Evolutionary conservation across 169 alveolate genomes (phyloP).

Genomic region (Babesia divergens): DNA sequence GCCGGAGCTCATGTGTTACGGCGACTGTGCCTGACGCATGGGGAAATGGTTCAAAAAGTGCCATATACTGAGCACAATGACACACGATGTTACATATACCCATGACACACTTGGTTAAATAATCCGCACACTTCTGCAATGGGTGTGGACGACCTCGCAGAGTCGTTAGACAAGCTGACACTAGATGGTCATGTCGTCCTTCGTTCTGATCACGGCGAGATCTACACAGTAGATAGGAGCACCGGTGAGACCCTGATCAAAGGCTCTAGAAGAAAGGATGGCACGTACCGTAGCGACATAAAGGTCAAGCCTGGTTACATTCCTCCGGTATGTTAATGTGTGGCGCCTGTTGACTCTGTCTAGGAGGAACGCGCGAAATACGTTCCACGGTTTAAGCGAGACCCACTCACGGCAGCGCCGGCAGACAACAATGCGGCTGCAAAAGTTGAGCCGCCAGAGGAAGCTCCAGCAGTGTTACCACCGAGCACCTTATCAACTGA

Average conservation of each 20-base stretch:
- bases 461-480: neutral
- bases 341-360: neutral
- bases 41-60: too few relatives aligned
- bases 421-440: neutral
- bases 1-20: too few relatives aligned
- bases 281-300: conserved; percentile 67
- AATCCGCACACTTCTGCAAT: neutral
- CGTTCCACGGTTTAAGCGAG: conserved; percentile 23
- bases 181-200: neutral
- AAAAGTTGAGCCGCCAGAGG: neutral
- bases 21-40: too few relatives aligned
- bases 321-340: conserved; percentile 61
- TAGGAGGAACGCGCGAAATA: conserved; percentile 32
- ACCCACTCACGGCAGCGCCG: neutral
- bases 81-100: too few relatives aligned
- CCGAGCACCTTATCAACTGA: too few relatives aligned
- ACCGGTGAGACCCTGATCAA: conserved; percentile 68
- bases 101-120: neutral
- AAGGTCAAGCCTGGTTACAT: conserved; percentile 72
- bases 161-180: conserved; percentile 13
- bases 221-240: conserved; percentile 55
- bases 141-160: conserved; percentile 24
- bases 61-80: too few relatives aligned
- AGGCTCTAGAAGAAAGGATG: conserved; percentile 72
- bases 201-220: conserved; percentile 68